These are phyloP conservation scores for Termitomyces titanicus DNA, from an alignment of 768 basidiomycete genomes.

Conservation along the genomic window DNA sequence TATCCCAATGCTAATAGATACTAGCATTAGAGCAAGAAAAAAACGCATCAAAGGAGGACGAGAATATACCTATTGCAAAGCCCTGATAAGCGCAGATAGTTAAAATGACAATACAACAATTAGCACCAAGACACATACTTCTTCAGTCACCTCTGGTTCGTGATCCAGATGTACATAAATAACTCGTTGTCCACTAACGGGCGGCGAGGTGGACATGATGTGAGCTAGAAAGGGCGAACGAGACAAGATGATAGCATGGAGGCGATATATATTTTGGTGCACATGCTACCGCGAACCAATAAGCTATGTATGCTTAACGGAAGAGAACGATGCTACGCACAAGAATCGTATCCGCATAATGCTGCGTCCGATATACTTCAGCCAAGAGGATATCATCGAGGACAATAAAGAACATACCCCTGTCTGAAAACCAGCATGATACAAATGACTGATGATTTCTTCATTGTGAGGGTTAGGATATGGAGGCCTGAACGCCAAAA, in stretches of 20 bases:
- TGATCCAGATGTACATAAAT: slow-evolving; percentile 75
- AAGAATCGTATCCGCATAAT: slow-evolving; percentile 79
- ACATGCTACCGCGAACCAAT: slow-evolving; percentile 50
- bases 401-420: slow-evolving; percentile 49
- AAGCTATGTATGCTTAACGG: background rate
- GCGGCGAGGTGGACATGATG: slow-evolving; percentile 79
- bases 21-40: slow-evolving; percentile 12
- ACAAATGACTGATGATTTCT: slow-evolving; percentile 74
- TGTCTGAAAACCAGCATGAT: slow-evolving; percentile 76
- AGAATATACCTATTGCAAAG: slow-evolving; percentile 64
- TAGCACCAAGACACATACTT: slow-evolving; percentile 47
- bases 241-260: slow-evolving; percentile 84
- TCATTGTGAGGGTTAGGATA: slow-evolving; percentile 70
- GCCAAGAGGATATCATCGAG: slow-evolving; percentile 8
- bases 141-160: slow-evolving; percentile 80
- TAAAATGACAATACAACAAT: slow-evolving; percentile 8
- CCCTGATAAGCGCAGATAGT: slow-evolving; percentile 39
- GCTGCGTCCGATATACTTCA: slow-evolving; percentile 37
- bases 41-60: slow-evolving; percentile 6
- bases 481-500: slow-evolving; percentile 32
- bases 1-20: slow-evolving; percentile 64
- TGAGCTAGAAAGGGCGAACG: slow-evolving; percentile 87
- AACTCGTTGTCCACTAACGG: slow-evolving; percentile 57
- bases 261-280: slow-evolving; percentile 68
- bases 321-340: slow-evolving; percentile 37